phyloP scores from a whole-genome alignment of 2,329 filamentous ascomycete species.

The Coniochaeta sp. region DNA sequence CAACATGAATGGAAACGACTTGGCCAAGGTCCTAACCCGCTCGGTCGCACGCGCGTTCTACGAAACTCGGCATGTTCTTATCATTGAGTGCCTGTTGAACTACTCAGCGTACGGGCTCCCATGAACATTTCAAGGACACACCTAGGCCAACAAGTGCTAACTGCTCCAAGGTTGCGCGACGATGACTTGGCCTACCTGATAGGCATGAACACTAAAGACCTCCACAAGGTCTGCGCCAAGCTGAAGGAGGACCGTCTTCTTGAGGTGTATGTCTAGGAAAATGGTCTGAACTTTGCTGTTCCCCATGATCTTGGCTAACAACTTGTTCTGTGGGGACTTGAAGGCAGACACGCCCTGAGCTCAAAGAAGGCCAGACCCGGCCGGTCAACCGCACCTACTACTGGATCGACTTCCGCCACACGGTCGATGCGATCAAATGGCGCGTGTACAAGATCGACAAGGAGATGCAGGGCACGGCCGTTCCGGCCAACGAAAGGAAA shows the following conservation, averaged over 20 bases:
- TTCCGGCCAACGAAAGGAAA: slow-evolving; percentile 78
- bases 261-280: slow-evolving; percentile 53
- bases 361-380: slow-evolving; percentile 72
- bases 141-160: not conserved
- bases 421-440: slow-evolving; percentile 95
- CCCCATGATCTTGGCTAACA: slow-evolving; percentile 2
- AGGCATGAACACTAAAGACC: slow-evolving; percentile 82
- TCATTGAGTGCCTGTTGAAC: slow-evolving; percentile 79
- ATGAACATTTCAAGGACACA: not conserved
- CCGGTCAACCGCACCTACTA: slow-evolving; percentile 88
- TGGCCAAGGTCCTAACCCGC: slow-evolving; percentile 72
- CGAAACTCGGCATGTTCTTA: slow-evolving; percentile 73
- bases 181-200: slow-evolving; percentile 83
- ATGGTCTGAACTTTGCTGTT: not conserved
- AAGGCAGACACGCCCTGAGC: slow-evolving; percentile 67
- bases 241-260: slow-evolving; percentile 83
- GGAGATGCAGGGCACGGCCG: slow-evolving; percentile 76
- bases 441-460: slow-evolving; percentile 83
- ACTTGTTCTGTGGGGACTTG: slow-evolving; percentile 5
- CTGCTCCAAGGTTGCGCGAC: slow-evolving; percentile 57
- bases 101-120: slow-evolving; percentile 64
- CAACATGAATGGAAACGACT: not conserved
- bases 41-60: slow-evolving; percentile 84
- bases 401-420: slow-evolving; percentile 90
- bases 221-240: slow-evolving; percentile 81